phyloP scores from a whole-genome alignment of 2,329 filamentous ascomycete species.

The Calonectria pseudoturangicola region DNA sequence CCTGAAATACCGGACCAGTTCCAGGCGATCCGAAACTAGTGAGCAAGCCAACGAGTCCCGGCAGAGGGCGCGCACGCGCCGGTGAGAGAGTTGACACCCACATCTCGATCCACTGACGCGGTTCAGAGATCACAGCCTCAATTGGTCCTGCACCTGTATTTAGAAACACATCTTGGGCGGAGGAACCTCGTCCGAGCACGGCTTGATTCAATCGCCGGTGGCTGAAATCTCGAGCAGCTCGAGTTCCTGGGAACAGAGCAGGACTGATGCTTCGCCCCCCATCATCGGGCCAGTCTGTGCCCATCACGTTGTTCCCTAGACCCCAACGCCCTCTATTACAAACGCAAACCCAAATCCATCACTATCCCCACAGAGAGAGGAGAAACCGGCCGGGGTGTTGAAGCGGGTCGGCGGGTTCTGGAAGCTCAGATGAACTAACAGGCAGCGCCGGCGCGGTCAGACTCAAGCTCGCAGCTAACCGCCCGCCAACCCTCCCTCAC shows the following conservation, averaged over 20 bases:
- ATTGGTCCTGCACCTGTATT: not conserved
- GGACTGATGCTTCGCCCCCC: not conserved
- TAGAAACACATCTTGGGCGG: constrained; percentile 9
- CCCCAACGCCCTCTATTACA: constrained; percentile 19
- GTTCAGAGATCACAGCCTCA: constrained; percentile 20
- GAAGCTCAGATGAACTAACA: constrained; percentile 18
- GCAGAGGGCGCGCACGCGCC: constrained; percentile 20
- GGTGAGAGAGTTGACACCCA: constrained; percentile 18
- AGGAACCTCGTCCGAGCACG: not conserved
- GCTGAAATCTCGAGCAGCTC: not conserved
- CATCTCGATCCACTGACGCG: constrained; percentile 14
- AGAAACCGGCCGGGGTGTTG: not conserved
- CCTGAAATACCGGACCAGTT: constrained; percentile 1
- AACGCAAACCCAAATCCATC: not conserved
- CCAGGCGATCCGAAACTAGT: constrained; percentile 15
- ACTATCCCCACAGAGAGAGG: not conserved
- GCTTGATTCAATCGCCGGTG: not conserved
- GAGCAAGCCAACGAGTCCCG: constrained; percentile 16
- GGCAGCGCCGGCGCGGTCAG: not conserved
- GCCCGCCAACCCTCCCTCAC: not conserved
- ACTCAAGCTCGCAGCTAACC: constrained; percentile 1
- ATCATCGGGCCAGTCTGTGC: not conserved
- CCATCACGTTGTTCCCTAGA: constrained; percentile 1
- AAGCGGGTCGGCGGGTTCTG: constrained; percentile 16
- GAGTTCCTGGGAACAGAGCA: not conserved